Percentiles rank a stretch among this genome's conserved stretches.
These are phyloP conservation scores for Furcasterigmium sp. DNA, from an alignment of 2,329 filamentous ascomycete genomes.

Conservation along the genomic window DNA sequence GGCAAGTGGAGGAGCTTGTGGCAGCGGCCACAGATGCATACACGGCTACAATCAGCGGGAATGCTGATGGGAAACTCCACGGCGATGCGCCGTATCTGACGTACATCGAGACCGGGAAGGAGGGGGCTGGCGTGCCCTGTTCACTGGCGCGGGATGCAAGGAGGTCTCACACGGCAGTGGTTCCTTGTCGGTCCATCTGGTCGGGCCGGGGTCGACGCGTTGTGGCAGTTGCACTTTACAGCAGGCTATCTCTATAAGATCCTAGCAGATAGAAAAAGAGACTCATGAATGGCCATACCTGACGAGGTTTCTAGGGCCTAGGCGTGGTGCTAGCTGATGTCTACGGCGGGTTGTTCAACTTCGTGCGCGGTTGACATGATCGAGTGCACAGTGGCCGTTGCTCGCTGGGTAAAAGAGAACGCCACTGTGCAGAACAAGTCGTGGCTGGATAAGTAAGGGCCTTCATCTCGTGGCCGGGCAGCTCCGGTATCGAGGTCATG, in stretches of 20 bases:
- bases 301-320: no score
- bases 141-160: neutral
- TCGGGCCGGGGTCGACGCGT: neutral
- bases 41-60: conserved; percentile 16
- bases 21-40: conserved; percentile 9
- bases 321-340: no score
- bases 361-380: no score
- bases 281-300: no score
- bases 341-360: no score
- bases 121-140: neutral
- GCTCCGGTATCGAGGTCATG: no score
- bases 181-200: conserved; percentile 28
- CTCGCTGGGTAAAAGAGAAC: no score
- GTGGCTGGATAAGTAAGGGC: no score
- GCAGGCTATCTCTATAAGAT: neutral
- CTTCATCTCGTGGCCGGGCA: no score
- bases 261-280: no score
- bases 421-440: no score
- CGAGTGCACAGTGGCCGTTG: no score
- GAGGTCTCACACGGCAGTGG: conserved; percentile 10
- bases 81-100: conserved; percentile 21
- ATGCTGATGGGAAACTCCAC: conserved; percentile 4
- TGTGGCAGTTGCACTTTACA: conserved; percentile 6
- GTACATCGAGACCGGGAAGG: conserved; percentile 20
- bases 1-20: neutral